phyloP scores from a whole-genome alignment of 495 filamentous ascomycete species.

The Neurospora sp. region DNA sequence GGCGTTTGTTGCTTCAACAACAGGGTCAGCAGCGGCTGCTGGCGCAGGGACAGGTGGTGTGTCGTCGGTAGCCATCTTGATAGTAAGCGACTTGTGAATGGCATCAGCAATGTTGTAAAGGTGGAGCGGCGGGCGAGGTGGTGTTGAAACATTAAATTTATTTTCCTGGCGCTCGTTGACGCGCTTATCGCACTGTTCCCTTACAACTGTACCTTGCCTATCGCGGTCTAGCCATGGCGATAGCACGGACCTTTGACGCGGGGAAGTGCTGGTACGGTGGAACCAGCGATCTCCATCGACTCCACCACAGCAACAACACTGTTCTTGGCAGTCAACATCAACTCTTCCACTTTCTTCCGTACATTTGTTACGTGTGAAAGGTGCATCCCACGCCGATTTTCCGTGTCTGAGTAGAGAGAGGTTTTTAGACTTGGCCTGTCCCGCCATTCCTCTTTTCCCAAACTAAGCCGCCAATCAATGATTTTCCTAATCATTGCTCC shows the following conservation, averaged over 20 bases:
- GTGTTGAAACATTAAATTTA: background rate
- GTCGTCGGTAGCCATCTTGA: conserved; percentile 15
- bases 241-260: background rate
- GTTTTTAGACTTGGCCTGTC: no score
- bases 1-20: background rate
- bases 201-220: background rate
- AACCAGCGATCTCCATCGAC: no score
- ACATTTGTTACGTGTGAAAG: no score
- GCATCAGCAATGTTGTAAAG: background rate
- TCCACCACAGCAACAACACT: no score
- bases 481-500: no score
- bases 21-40: background rate
- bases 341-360: no score
- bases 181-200: background rate
- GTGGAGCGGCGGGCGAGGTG: background rate
- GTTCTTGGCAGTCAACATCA: no score
- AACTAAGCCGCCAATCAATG: no score
- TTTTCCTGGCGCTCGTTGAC: background rate
- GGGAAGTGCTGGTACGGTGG: background rate
- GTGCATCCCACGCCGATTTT: no score
- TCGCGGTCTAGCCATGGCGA: background rate
- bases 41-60: conserved; percentile 1
- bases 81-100: background rate
- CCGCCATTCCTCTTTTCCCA: no score
- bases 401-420: no score